phyloP scores from a whole-genome alignment of 129 eudicot genomes.

The Artemisia annua region DNA sequence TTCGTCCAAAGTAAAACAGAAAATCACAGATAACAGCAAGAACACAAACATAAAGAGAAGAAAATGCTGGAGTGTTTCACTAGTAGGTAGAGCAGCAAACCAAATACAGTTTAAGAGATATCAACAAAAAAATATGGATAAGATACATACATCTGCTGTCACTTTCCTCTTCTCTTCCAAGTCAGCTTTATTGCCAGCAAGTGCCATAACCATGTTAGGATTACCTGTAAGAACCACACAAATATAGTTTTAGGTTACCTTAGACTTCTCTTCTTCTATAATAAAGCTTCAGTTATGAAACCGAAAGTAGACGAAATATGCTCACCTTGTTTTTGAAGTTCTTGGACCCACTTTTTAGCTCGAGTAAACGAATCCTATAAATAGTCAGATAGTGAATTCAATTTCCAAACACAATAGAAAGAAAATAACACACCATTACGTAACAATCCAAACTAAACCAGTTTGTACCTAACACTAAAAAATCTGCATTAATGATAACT shows the following conservation, averaged over 20 bases:
- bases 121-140: not conserved
- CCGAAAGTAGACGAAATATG: not conserved
- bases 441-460: not conserved
- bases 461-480: not conserved
- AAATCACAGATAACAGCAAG: not conserved
- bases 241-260: slow-evolving; percentile 2
- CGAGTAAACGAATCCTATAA: slow-evolving; percentile 80
- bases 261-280: not conserved
- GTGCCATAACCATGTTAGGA: slow-evolving; percentile 97
- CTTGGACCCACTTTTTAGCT: slow-evolving; percentile 98
- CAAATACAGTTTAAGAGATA: slow-evolving; percentile 2
- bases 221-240: slow-evolving; percentile 53
- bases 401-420: slow-evolving; percentile 22
- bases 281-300: not conserved
- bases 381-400: not conserved
- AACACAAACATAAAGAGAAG: not conserved
- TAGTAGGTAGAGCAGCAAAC: not conserved
- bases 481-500: too few relatives aligned
- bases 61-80: not conserved
- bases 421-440: not conserved
- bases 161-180: slow-evolving; percentile 91
- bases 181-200: slow-evolving; percentile 95
- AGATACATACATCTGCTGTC: slow-evolving; percentile 71
- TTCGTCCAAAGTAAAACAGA: not conserved
- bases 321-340: slow-evolving; percentile 95